These are phyloP conservation scores for Austroboletus eburneus DNA, from an alignment of 768 basidiomycete genomes.

Conservation along the genomic window DNA sequence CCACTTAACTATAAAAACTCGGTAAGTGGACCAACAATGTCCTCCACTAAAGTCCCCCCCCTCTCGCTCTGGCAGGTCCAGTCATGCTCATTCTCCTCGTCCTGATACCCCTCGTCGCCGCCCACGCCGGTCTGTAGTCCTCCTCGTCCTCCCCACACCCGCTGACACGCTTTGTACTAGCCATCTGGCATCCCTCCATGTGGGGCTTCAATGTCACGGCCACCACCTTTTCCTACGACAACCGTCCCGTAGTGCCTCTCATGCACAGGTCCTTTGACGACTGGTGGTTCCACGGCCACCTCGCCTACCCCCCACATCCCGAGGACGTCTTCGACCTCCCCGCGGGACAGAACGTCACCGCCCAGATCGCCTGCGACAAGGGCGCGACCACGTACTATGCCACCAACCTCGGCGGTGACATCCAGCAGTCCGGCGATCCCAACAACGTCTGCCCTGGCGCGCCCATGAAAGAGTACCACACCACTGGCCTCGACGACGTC, in stretches of 20 bases:
- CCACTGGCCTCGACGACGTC: slow-evolving; percentile 48
- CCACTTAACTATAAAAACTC: neutral
- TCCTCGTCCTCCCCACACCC: too few relatives aligned
- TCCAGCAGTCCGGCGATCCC: slow-evolving; percentile 43
- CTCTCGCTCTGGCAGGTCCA: slow-evolving; percentile 19
- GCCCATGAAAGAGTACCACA: slow-evolving; percentile 46
- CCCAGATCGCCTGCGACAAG: slow-evolving; percentile 58
- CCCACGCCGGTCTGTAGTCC: slow-evolving; percentile 21
- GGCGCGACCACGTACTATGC: slow-evolving; percentile 55
- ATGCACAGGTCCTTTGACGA: slow-evolving; percentile 36
- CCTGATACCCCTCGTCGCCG: slow-evolving; percentile 6
- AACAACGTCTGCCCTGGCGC: slow-evolving; percentile 52
- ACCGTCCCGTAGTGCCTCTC: slow-evolving; percentile 51
- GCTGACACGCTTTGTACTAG: slow-evolving; percentile 25
- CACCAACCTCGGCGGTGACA: slow-evolving; percentile 49
- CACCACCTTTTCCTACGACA: slow-evolving; percentile 53
- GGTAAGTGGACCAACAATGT: too few relatives aligned
- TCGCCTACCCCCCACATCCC: slow-evolving; percentile 51
- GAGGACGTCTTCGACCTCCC: slow-evolving; percentile 58
- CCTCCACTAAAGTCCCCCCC: neutral
- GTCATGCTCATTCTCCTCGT: slow-evolving; percentile 5
- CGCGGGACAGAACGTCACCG: slow-evolving; percentile 50
- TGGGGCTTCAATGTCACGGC: slow-evolving; percentile 65
- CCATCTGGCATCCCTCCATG: slow-evolving; percentile 57
- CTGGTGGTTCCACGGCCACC: slow-evolving; percentile 64